Base-by-base conservation (phyloP, 108 stramenopile species). In the Parietichytrium sp. region DNA sequence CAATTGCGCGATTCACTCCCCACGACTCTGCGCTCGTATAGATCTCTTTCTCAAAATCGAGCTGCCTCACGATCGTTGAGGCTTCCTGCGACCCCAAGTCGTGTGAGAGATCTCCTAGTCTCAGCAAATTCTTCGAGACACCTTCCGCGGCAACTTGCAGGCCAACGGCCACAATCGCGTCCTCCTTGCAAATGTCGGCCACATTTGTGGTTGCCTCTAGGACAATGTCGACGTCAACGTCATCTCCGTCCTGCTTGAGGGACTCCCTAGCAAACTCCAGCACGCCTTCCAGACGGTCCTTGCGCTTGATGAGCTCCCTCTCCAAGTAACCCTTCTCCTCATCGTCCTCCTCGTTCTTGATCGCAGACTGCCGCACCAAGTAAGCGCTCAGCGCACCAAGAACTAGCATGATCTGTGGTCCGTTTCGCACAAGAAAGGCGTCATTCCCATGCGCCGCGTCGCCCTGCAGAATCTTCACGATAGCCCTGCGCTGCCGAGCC, bases 271-370 rank as follows among this genome's bases (percentile, higher is more conserved):
- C 61, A 38, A 72, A 72, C 6, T 33, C 61, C 15, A 72, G 61
- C 29, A 72, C 61, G 61, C 61, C 61, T 25, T 72, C 61, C 23
- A 72, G 61, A 20, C 61, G 61, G 33, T 72, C 61, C 15, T 42
- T 33, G 15, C 45, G 61, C 61, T 72, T 72, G 61, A 42, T 42
- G 38, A 72, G 61, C 33, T 72, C 61, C 38, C 61, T 42, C 33
- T n/a, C 20, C 38, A 72, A 45, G 38, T 42, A 72, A 6, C 38
- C 10, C 61, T 72, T 42, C 42, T 72, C 61, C 10, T 72, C 61
- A n/a, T 33, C 61, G 42, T 72, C 61, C 61, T 45, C 45, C 33
- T 72, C 45, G 3, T 33, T 45, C 15, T 72, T 72, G 10, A 72
- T 33, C 25, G 38, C n/a, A 6, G 61, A 72, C 42, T 72, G 36